Evolutionary conservation across 2,329 filamentous ascomycete species (phyloP).

Genomic region (Fusarium nanum): DNA sequence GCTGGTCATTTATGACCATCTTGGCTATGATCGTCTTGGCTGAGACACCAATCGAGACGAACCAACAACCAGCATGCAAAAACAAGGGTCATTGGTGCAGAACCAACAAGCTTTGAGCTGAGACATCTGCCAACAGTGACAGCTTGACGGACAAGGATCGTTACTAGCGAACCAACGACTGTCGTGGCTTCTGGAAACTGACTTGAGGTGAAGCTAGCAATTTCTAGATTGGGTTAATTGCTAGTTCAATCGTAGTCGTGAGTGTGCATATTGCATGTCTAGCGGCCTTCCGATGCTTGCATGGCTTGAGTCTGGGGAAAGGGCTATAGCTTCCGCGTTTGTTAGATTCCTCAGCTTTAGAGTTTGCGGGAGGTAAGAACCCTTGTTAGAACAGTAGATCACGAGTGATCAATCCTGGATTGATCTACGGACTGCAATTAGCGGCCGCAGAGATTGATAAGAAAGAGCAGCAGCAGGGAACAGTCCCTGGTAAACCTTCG

Average conservation of each 20-base stretch:
- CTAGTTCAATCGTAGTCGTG: no score
- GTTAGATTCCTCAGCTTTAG: background rate
- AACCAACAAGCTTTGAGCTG: background rate
- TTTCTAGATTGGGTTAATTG: no score
- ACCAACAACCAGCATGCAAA: background rate
- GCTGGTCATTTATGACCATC: background rate
- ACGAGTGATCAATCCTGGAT: background rate
- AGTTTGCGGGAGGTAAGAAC: background rate
- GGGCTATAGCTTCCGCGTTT: background rate
- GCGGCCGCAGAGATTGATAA: background rate
- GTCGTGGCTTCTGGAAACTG: no score
- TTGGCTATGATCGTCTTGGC: background rate
- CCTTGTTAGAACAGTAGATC: background rate
- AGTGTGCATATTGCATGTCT: no score
- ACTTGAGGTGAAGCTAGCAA: no score
- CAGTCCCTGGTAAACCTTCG: background rate
- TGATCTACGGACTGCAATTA: background rate
- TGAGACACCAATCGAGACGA: background rate
- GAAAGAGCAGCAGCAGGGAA: background rate
- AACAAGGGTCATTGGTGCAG: background rate
- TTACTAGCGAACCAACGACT: background rate
- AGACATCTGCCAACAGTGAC: background rate
- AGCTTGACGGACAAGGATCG: background rate
- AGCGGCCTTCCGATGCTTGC: no score
- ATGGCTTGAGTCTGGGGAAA: background rate